Base-by-base conservation (phyloP, 1,139 yeast species). In the Kodamaea arcana region DNA sequence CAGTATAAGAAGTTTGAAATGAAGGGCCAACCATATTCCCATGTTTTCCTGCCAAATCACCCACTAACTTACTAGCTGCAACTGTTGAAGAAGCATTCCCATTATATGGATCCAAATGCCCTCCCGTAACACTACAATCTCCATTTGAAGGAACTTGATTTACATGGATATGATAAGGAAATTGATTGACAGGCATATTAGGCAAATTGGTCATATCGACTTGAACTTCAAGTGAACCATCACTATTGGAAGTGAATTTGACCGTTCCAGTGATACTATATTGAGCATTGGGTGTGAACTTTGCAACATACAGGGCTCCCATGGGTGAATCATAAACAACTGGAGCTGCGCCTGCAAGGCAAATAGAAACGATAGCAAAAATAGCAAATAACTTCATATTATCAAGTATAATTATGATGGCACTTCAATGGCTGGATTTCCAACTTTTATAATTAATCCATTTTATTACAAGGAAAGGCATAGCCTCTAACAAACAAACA, bases 11-110 rank as follows among this genome's bases (percentile, higher is more conserved):
- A 26, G 55, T 40, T 14, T 51, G 32, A 36, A 46, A 30, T n/a
- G 57, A 41, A 14, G 54, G 49, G 24, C 64, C 60, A 7, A 47
- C 34, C 33, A 66, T 52, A 28, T 37, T 41, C 25, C 72, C 72
- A 46, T 66, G 68, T 48, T 60, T 65, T 32, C 72, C 71, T 20
- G 71, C 54, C 41, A 69, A 63, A 44, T 68, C 72, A 34, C 73
- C 70, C 27, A 60, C 60, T 47, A 66, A 69, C 41, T 44, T 45
- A 23, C 24, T 27, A 8, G 43, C 40, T 9, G 52, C 43, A 12
- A 47, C 37, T 15, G 62, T 51, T 20, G 65, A 56, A 27, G 50
- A 52, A 4, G 46, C 46, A 21, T 47, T 40, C 17, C 74, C 74
- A 33, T 51, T 46, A 54, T 50, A 68, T 26, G 74, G 73, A 46